Evolutionary conservation across 1,139 yeast species (phyloP).

Genomic region (Nakaseomyces glabratus): DNA sequence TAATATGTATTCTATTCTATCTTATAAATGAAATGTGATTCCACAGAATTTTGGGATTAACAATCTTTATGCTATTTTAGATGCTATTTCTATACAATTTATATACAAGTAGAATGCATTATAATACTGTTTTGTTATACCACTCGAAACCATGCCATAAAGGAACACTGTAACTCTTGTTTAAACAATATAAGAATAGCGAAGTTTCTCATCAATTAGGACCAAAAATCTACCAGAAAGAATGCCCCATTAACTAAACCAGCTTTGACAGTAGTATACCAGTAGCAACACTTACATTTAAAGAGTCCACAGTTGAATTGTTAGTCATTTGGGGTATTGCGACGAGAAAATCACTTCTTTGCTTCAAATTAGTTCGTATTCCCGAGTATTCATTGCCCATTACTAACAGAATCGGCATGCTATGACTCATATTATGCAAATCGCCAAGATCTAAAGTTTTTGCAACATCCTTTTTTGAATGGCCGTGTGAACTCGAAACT

Average conservation of each 20-base stretch:
- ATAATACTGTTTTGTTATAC: no score
- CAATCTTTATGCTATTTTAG: no score
- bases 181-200: no score
- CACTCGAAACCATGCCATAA: no score
- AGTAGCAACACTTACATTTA: conserved; percentile 86
- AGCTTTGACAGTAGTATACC: conserved; percentile 40
- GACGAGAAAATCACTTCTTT: conserved; percentile 57
- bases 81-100: no score
- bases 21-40: no score
- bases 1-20: no score
- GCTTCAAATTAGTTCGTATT: conserved; percentile 54
- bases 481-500: conserved; percentile 45
- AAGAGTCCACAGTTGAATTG: conserved; percentile 54
- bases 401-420: conserved; percentile 62
- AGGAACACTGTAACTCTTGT: no score
- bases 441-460: conserved; percentile 38
- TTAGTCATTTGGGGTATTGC: conserved; percentile 37
- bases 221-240: conserved; percentile 1
- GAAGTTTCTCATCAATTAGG: no score
- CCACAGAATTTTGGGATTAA: no score
- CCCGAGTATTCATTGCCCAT: conserved; percentile 86
- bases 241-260: background rate
- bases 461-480: conserved; percentile 15
- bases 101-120: no score
- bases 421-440: no score